Evolutionary conservation across 1,284 basidiomycete genomes (phyloP).

Genomic region (Leccinum fallax): DNA sequence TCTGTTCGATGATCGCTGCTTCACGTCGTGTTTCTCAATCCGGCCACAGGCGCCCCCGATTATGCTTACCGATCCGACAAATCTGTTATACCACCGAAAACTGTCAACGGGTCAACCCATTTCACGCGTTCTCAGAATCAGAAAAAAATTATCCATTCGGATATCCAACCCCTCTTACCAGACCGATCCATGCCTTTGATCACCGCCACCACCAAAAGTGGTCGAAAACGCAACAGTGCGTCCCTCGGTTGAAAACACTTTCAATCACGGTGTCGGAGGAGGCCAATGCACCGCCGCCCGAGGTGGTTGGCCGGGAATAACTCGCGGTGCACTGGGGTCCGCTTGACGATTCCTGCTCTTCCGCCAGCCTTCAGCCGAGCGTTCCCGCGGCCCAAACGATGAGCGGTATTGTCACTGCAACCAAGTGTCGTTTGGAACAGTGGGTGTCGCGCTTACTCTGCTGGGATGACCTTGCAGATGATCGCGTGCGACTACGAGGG

Average conservation of each 20-base stretch:
- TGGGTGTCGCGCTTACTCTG: constrained; percentile 38
- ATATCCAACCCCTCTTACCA: constrained; percentile 7
- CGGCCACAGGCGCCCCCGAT: constrained; percentile 20
- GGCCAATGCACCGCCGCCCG: not conserved
- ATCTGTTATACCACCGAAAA: constrained; percentile 12
- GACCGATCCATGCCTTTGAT: constrained; percentile 17
- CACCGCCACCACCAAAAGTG: constrained; percentile 22
- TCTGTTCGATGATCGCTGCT: not conserved
- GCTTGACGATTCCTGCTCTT: constrained; percentile 43
- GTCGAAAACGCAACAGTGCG: constrained; percentile 35
- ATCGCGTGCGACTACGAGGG: constrained; percentile 74
- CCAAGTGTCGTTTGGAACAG: constrained; percentile 74
- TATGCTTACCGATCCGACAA: constrained; percentile 25
- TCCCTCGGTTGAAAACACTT: constrained; percentile 29
- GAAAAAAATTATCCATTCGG: constrained; percentile 22
- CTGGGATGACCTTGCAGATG: constrained; percentile 57
- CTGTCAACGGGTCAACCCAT: constrained; percentile 19
- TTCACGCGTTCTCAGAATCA: constrained; percentile 12
- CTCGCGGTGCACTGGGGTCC: constrained; percentile 29
- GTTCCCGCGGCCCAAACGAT: constrained; percentile 47
- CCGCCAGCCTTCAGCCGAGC: constrained; percentile 13
- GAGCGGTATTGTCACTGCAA: constrained; percentile 77
- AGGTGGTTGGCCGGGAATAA: constrained; percentile 16
- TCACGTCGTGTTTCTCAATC: constrained; percentile 4
- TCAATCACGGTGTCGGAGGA: constrained; percentile 21